Base-by-base conservation (phyloP, 1,284 basidiomycete genomes). In the Cutaneotrichosporon sp. region DNA sequence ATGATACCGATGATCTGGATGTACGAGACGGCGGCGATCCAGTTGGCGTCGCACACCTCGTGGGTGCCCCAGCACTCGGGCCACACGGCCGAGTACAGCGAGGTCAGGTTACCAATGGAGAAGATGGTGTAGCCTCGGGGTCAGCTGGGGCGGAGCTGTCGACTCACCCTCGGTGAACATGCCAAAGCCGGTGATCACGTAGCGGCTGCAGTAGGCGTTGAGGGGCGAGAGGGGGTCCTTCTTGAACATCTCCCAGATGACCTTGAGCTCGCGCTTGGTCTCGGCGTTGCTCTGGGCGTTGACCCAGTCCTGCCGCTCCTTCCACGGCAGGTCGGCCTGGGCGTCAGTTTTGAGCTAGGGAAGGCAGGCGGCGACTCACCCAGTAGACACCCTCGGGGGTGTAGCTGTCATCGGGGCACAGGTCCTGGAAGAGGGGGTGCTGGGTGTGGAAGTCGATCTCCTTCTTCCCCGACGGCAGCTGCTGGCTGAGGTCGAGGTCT, bases 131-230 rank as follows among this genome's bases (percentile, higher is more conserved):
- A 79, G 38, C 78, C 47, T 50, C n/a, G 47, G 25, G 25, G 47
- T 50, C 24, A 29, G 24, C 14, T 29, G 29, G n/a, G n/a, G n/a
- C n/a, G 9, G 29, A 29, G 29, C 9, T 5, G 29, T 4, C 22
- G 5, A 47, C 47, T 50, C 47, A 50, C 47, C 78, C 69, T 84
- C 82, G 43, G 82, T 83, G 69, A 84, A 84, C 55, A 84, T 79
- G 63, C 83, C 83, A 71, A 84, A 80, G 66, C 83, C 83, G 52
- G 79, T 82, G 55, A 83, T 70, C 52, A 84, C 82, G 66, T 84
- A 84, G 69, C 80, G 79, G 58, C 60, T 58, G 63, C 73, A 83
- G 77, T 85, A 85, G 42, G 76, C 75, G 11, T 64, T 60, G 34
- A 83, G 46, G 11, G 83, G 83, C 31, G 76, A 78, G 9, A 80